Evolutionary conservation across 163 green algal species (phyloP).

Genomic region (Trebouxia gelatinosa): DNA sequence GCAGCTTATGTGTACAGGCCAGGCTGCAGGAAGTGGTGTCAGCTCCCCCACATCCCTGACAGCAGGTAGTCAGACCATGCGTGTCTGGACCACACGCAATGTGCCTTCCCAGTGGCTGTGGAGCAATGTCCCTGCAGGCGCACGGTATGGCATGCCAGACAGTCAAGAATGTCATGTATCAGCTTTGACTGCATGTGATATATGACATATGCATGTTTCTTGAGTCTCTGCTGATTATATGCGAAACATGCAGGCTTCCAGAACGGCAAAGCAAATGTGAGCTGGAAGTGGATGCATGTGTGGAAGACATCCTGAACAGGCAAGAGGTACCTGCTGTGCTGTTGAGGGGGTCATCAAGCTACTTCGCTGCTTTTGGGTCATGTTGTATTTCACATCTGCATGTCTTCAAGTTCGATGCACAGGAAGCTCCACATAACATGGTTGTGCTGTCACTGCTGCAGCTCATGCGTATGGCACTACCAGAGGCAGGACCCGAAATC

Average conservation of each 20-base stretch:
- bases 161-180: no score
- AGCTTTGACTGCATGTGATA: no score
- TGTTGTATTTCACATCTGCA: no score
- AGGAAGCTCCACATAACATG: background rate
- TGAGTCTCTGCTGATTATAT: no score
- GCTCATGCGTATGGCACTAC: constrained; percentile 55
- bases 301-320: constrained; percentile 78
- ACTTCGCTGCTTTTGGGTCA: no score
- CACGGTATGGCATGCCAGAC: no score
- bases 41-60: background rate
- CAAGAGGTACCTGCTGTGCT: no score
- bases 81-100: background rate
- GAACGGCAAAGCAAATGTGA: constrained; percentile 66
- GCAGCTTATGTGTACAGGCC: background rate
- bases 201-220: no score
- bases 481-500: constrained; percentile 46
- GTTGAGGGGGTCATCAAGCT: no score
- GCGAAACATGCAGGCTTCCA: constrained; percentile 45
- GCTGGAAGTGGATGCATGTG: constrained; percentile 74
- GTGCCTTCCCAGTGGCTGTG: constrained; percentile 30
- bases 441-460: constrained; percentile 25
- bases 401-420: no score
- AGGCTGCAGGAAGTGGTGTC: background rate
- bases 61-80: constrained; percentile 5
- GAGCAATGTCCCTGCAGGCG: constrained; percentile 16